Evolutionary conservation across 2,329 filamentous ascomycete genomes (phyloP).

Genomic region (Aspergillus chevalieri): DNA sequence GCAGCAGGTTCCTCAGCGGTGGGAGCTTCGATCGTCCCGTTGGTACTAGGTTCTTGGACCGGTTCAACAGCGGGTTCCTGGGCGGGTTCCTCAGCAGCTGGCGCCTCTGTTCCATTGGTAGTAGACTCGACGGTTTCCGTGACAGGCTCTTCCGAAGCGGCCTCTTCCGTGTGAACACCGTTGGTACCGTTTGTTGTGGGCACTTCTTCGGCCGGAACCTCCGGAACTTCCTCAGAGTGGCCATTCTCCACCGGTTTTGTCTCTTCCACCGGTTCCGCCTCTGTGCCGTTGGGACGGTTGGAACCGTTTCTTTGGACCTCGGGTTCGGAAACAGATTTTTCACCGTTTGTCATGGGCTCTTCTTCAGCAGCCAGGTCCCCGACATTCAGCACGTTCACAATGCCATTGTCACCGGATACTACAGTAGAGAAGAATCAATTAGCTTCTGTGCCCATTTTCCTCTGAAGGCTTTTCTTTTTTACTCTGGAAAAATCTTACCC

Average conservation of each 20-base stretch:
- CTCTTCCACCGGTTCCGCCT: neutral
- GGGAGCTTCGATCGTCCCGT: neutral
- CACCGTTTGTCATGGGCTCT: neutral
- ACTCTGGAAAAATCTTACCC: slow-evolving; percentile 13
- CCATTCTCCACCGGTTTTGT: neutral
- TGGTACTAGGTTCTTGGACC: slow-evolving; percentile 4
- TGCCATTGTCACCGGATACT: slow-evolving; percentile 20
- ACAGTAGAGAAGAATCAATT: slow-evolving; percentile 1
- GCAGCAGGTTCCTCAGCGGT: slow-evolving; percentile 2
- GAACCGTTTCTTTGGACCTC: too few species aligned
- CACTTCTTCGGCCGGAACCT: neutral
- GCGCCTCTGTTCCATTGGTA: slow-evolving; percentile 4
- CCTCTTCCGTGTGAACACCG: slow-evolving; percentile 3
- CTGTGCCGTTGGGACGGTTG: neutral
- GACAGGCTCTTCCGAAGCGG: slow-evolving; percentile 1
- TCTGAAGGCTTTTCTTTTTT: neutral
- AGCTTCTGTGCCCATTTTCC: neutral
- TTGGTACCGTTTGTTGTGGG: slow-evolving; percentile 2
- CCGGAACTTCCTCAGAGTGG: neutral
- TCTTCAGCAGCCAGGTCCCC: neutral
- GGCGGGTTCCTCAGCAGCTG: slow-evolving; percentile 3
- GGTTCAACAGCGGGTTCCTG: slow-evolving; percentile 8
- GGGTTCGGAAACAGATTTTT: neutral
- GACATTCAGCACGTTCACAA: slow-evolving; percentile 10
- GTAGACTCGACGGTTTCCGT: slow-evolving; percentile 6